A percentile compares a stretch with the other conserved stretches of the same genome.
These are phyloP conservation scores for Syzygium aqueum DNA, from an alignment of 345 rosid genomes.

Conservation along the genomic window DNA sequence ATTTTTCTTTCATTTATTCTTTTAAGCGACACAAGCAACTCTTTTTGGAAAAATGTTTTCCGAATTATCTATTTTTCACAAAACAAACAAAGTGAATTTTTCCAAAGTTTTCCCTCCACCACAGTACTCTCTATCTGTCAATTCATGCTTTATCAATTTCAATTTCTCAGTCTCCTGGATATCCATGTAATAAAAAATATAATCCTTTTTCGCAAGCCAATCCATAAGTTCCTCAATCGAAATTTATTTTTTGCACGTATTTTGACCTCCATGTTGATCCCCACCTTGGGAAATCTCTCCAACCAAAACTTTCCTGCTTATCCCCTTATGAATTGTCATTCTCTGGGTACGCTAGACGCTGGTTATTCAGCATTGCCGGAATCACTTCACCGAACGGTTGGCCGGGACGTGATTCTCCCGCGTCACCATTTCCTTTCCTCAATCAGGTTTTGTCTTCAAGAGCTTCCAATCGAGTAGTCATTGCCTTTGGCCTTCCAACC, in stretches of 20 bases:
- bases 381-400: not conserved
- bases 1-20: not conserved
- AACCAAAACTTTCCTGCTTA: no score
- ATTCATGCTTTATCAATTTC: not conserved
- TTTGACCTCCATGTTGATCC: no score
- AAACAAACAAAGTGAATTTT: not conserved
- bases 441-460: not conserved
- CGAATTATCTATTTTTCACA: not conserved
- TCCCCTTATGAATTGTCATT: not conserved
- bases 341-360: not conserved
- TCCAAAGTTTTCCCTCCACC: not conserved
- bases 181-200: not conserved
- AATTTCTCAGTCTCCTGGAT: not conserved
- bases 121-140: not conserved
- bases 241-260: no score
- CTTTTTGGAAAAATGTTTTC: not conserved
- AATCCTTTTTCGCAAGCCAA: not conserved
- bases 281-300: no score
- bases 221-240: not conserved
- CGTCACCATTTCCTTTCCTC: no score
- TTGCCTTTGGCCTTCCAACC: no score
- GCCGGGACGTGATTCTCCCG: no score
- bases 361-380: not conserved
- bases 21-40: rapidly evolving
- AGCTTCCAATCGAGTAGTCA: not conserved